phyloP scores from a whole-genome alignment of 2,329 filamentous ascomycete genomes.

The Pyricularia grisea region DNA sequence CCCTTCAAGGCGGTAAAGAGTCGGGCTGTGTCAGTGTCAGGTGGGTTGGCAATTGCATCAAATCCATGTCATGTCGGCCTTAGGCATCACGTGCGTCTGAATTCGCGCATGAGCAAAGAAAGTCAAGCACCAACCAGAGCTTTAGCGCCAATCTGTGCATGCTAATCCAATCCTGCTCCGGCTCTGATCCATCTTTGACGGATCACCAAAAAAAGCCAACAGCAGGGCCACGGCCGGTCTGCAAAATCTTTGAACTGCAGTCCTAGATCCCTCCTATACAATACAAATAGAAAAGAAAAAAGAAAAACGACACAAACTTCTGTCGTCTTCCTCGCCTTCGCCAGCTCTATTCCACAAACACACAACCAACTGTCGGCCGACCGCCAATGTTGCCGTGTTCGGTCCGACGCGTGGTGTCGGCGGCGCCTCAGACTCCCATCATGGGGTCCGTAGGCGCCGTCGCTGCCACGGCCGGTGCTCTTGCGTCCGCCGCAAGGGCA shows the following conservation, averaged over 20 bases:
- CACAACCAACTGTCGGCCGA: slow-evolving; percentile 11
- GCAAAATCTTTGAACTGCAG: not conserved
- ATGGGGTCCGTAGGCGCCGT: slow-evolving; percentile 25
- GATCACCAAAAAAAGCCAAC: not conserved
- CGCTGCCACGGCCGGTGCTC: slow-evolving; percentile 23
- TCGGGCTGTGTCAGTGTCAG: not conserved
- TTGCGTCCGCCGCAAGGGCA: slow-evolving; percentile 25
- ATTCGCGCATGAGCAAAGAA: not conserved
- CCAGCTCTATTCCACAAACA: not conserved
- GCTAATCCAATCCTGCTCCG: not conserved
- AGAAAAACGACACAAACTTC: not conserved
- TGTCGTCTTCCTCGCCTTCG: not conserved
- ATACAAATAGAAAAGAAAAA: no score
- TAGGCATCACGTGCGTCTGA: not conserved
- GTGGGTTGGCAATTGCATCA: no score
- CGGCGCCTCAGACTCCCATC: slow-evolving; percentile 34
- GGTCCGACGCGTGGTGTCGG: slow-evolving; percentile 43
- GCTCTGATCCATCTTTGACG: not conserved
- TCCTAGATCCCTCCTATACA: not conserved
- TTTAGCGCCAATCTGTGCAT: not conserved
- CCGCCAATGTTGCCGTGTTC: slow-evolving; percentile 41
- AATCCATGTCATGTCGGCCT: not conserved
- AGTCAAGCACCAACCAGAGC: not conserved
- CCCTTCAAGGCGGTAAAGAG: not conserved
- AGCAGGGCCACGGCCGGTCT: not conserved